Evolutionary conservation across 1,284 basidiomycete species (phyloP).

Genomic region (Xerocomus minutiporus): DNA sequence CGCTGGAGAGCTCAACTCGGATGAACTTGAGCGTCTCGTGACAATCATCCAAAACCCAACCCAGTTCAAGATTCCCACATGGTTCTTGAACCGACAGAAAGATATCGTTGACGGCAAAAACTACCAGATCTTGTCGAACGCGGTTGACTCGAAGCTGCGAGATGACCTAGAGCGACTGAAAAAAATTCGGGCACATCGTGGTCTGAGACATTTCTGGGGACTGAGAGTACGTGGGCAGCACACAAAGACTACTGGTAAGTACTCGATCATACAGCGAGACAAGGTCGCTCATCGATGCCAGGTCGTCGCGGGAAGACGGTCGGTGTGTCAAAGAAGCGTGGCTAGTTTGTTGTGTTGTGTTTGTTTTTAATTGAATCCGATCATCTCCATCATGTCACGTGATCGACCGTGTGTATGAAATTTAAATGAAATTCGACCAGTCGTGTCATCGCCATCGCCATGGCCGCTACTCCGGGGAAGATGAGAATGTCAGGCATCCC

Average conservation of each 20-base stretch:
- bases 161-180: slow-evolving; percentile 98
- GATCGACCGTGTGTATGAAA: slow-evolving; percentile 6
- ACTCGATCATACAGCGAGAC: background rate
- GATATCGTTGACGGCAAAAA: slow-evolving; percentile 98
- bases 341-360: slow-evolving; percentile 41
- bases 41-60: slow-evolving; percentile 99
- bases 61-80: slow-evolving; percentile 98
- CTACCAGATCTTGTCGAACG: slow-evolving; percentile 94
- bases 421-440: background rate
- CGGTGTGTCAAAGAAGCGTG: slow-evolving; percentile 90
- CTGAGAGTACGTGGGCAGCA: slow-evolving; percentile 95
- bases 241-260: slow-evolving; percentile 96
- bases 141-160: slow-evolving; percentile 97
- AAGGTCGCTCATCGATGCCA: slow-evolving; percentile 26
- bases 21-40: slow-evolving; percentile 98
- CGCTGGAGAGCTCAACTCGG: slow-evolving; percentile 91
- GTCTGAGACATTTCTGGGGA: slow-evolving; percentile 97
- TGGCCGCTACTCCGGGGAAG: slow-evolving; percentile 50
- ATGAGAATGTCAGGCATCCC: slow-evolving; percentile 54
- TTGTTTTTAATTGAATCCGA: background rate
- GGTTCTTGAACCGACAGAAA: slow-evolving; percentile 99
- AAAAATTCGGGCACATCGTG: slow-evolving; percentile 99
- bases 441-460: slow-evolving; percentile 12
- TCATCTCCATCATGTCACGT: slow-evolving; percentile 18
- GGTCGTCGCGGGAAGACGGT: slow-evolving; percentile 89